A percentile compares a stretch with the other conserved stretches of the same genome.
Conservation (phyloP, 768 basidiomycete species). For the Phanerodontia chrysosporium region DNA sequence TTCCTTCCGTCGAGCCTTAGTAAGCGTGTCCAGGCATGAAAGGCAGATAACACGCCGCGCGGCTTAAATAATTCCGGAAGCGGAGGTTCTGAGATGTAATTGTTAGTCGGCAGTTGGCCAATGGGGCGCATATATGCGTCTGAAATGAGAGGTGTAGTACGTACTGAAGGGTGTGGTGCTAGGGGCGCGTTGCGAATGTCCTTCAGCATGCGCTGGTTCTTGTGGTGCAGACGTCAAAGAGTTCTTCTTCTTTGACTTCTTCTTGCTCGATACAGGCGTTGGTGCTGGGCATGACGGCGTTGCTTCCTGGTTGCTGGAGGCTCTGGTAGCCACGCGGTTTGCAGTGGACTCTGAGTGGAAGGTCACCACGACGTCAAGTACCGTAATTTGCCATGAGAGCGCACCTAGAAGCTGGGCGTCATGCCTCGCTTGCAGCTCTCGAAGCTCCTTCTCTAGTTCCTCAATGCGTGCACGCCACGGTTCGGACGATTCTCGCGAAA, state of each 20-base stretch:
- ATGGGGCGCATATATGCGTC: neutral
- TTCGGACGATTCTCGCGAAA: neutral
- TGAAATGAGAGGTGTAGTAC: neutral
- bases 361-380: neutral
- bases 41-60: neutral
- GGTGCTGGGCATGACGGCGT: neutral
- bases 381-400: neutral
- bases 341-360: neutral
- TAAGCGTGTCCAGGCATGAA: constrained; percentile 4
- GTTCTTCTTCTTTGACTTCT: constrained; percentile 3
- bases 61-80: neutral
- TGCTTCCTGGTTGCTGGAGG: neutral
- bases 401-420: neutral
- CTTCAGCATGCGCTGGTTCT: neutral
- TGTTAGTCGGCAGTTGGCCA: neutral
- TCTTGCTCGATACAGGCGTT: neutral
- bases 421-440: neutral
- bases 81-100: neutral
- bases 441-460: constrained; percentile 1
- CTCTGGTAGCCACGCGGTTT: neutral
- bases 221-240: neutral
- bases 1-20: neutral
- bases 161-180: neutral
- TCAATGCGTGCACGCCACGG: neutral
- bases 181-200: too few relatives aligned